Evolutionary conservation across 176 grass and related monocot genomes (phyloP).

Genomic region (Aechmea fasciata): DNA sequence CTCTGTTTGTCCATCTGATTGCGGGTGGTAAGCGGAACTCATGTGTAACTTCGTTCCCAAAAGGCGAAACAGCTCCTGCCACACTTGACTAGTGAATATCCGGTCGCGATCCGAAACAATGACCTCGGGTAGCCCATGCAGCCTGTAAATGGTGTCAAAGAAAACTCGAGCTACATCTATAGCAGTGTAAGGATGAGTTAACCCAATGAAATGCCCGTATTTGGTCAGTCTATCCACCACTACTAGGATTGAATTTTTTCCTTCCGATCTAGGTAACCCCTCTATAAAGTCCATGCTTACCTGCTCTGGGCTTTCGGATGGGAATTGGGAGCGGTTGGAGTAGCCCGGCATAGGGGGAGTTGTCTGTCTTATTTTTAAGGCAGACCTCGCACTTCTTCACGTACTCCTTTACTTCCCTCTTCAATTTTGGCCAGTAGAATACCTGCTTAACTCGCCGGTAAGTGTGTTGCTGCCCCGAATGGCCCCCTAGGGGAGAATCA

Average conservation of each 20-base stretch:
- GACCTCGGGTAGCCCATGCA: background rate
- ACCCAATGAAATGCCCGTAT: background rate
- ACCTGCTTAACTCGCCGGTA: background rate
- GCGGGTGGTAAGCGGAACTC: background rate
- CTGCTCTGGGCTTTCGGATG: too few species aligned
- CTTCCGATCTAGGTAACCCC: background rate
- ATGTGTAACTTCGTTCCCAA: background rate
- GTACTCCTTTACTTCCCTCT: background rate
- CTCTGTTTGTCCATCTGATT: background rate
- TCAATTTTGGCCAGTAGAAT: slow-evolving; percentile 1
- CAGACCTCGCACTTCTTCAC: background rate
- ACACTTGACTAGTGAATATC: background rate
- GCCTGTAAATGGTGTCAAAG: background rate
- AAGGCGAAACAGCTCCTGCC: background rate
- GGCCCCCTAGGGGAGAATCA: too few species aligned
- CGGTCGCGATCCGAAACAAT: background rate
- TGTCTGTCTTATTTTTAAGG: background rate
- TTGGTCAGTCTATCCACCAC: background rate
- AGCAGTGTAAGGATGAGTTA: slow-evolving; percentile 4
- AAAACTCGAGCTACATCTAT: background rate
- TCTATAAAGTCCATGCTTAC: too few species aligned
- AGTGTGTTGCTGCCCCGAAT: background rate
- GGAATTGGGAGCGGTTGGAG: background rate
- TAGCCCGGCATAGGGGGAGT: background rate
- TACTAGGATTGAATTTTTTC: too few species aligned